Conservation (phyloP, 129 eudicot species). For the Cynara cardunculus region DNA sequence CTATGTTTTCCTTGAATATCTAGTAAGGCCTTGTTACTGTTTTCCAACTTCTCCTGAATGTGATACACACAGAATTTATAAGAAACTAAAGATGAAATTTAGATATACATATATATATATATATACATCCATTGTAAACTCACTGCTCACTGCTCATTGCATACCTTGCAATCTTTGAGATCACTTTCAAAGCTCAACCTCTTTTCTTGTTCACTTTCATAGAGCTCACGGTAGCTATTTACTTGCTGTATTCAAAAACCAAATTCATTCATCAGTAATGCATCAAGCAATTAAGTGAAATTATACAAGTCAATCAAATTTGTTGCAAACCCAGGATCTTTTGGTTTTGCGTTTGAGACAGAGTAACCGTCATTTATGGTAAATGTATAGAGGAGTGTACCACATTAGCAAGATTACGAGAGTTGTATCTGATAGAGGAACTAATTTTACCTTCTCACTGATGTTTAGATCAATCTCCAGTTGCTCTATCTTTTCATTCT, state of each 20-base stretch:
- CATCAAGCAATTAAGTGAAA: neutral
- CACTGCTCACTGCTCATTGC: neutral
- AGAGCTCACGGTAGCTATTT: slow-evolving; percentile 57
- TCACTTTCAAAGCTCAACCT: slow-evolving; percentile 52
- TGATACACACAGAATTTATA: slow-evolving; percentile 7
- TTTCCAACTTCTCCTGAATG: slow-evolving; percentile 58
- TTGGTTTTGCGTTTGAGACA: neutral
- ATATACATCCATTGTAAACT: neutral
- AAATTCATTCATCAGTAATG: slow-evolving; percentile 4
- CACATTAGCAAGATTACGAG: neutral
- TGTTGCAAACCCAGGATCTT: neutral
- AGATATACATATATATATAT: neutral
- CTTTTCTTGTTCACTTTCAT: slow-evolving; percentile 62
- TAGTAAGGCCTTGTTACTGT: slow-evolving; percentile 48
- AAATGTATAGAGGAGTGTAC: neutral
- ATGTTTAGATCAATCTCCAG: slow-evolving; percentile 60
- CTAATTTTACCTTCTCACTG: slow-evolving; percentile 55
- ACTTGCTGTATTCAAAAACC: slow-evolving; percentile 47
- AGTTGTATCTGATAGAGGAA: neutral
- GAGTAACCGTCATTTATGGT: neutral
- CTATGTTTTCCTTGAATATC: slow-evolving; percentile 61
- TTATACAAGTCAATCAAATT: neutral
- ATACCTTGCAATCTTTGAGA: slow-evolving; percentile 86
- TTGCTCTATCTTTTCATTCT: slow-evolving; percentile 75
- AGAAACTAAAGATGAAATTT: neutral